Conservation (phyloP, 2,329 filamentous ascomycete species). For the Fusarium cicatricum region DNA sequence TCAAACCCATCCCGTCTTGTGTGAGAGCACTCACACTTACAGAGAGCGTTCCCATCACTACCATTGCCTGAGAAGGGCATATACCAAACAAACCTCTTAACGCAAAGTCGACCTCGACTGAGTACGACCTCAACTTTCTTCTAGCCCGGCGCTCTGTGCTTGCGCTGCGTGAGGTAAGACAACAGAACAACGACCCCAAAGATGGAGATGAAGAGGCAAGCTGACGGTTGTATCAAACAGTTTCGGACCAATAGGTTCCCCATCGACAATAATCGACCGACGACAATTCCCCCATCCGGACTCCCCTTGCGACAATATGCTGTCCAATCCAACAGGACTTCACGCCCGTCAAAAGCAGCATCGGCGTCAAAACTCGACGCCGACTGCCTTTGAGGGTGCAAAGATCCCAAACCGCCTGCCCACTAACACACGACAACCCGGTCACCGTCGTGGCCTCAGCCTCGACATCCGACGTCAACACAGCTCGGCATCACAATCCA, state of each 20-base stretch:
- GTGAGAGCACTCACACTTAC: slow-evolving; percentile 21
- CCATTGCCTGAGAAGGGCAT: slow-evolving; percentile 48
- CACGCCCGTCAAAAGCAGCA: slow-evolving; percentile 68
- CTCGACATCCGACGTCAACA: slow-evolving; percentile 76
- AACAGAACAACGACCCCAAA: not conserved
- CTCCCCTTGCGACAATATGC: slow-evolving; percentile 77
- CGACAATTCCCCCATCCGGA: slow-evolving; percentile 66
- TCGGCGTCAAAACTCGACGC: slow-evolving; percentile 88
- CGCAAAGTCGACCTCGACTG: slow-evolving; percentile 57
- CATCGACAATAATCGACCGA: slow-evolving; percentile 60
- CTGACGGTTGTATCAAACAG: slow-evolving; percentile 35
- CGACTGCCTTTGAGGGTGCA: slow-evolving; percentile 77
- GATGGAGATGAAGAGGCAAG: not conserved
- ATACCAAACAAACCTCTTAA: slow-evolving; percentile 25
- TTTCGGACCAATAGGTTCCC: slow-evolving; percentile 60
- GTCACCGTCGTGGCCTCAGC: slow-evolving; percentile 85
- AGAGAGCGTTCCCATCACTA: slow-evolving; percentile 30
- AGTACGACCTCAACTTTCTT: slow-evolving; percentile 53
- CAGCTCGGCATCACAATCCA: slow-evolving; percentile 41
- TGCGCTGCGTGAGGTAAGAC: slow-evolving; percentile 81
- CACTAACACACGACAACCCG: slow-evolving; percentile 57
- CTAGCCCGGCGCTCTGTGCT: slow-evolving; percentile 81
- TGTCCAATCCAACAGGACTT: slow-evolving; percentile 79
- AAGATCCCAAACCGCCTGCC: slow-evolving; percentile 69
- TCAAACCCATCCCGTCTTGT: slow-evolving; percentile 16